Conservation (phyloP, 306 rosid species). For the Quillaja saponaria region DNA sequence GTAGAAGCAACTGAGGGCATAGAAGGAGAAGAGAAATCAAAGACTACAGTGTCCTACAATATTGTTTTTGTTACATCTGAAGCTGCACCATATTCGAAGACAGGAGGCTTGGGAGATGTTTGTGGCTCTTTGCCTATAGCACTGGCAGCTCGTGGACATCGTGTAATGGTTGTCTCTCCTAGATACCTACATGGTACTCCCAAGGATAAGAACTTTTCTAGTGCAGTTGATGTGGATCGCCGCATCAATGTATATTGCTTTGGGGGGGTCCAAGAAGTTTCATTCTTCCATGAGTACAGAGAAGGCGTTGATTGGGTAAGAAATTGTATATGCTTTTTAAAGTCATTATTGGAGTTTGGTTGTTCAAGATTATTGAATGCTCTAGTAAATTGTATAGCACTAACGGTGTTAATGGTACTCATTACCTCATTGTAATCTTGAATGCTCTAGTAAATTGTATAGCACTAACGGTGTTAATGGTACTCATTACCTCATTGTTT, state of each 20-base stretch:
- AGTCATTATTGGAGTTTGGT: conserved; percentile 5
- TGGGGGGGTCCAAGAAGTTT: conserved; percentile 68
- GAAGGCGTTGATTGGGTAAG: conserved; percentile 89
- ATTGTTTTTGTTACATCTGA: conserved; percentile 77
- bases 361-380: conserved; percentile 12
- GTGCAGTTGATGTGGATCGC: conserved; percentile 43
- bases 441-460: background rate
- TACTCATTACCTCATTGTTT: conserved; percentile 23
- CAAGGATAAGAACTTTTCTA: conserved; percentile 49
- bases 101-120: conserved; percentile 92
- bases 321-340: conserved; percentile 6
- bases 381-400: background rate
- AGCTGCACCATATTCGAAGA: conserved; percentile 87
- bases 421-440: conserved; percentile 22
- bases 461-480: conserved; percentile 14
- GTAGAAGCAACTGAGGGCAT: conserved; percentile 23
- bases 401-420: conserved; percentile 14
- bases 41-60: conserved; percentile 37
- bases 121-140: conserved; percentile 90
- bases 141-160: conserved; percentile 76
- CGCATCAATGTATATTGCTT: conserved; percentile 47
- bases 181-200: conserved; percentile 63
- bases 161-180: conserved; percentile 89
- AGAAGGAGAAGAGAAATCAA: conserved; percentile 35
- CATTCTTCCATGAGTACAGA: conserved; percentile 70